These are phyloP conservation scores for Mrakia hoshinonis DNA, from an alignment of 768 basidiomycete genomes.

Conservation along the genomic window DNA sequence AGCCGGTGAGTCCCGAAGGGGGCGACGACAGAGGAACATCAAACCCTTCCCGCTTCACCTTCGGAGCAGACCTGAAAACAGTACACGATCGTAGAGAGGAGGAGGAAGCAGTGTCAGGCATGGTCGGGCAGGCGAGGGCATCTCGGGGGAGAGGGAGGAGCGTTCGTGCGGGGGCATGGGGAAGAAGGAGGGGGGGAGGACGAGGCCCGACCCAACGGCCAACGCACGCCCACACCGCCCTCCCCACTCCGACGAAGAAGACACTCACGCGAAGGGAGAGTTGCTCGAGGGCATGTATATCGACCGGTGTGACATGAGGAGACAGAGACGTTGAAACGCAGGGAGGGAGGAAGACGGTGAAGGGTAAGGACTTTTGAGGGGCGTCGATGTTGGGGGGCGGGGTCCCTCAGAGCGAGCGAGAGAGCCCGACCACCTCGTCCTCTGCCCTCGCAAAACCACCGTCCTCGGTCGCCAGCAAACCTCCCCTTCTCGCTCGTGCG, in stretches of 20 bases:
- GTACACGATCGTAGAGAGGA: neutral
- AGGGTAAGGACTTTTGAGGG: no score
- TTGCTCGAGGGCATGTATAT: conserved; percentile 16
- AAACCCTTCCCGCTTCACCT: conserved; percentile 24
- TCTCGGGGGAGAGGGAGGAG: neutral
- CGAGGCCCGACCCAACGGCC: neutral
- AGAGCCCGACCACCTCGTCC: no score
- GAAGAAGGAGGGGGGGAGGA: neutral
- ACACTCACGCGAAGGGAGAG: conserved; percentile 8
- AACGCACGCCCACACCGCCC: neutral
- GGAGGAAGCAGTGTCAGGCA: neutral
- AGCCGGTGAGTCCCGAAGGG: neutral
- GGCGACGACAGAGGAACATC: conserved; percentile 11
- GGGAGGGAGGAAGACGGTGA: no score
- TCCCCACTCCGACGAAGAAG: neutral
- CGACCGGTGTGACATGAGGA: conserved; percentile 10
- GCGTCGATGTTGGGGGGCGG: no score
- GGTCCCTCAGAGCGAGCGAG: no score
- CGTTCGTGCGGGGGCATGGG: neutral
- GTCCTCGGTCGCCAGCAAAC: no score
- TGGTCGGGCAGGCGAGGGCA: neutral
- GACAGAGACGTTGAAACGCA: no score
- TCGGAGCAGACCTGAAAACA: conserved; percentile 12
- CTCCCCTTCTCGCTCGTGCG: no score
- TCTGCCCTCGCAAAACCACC: no score